Evolutionary conservation across 768 basidiomycete genomes (phyloP), one percentile per base, ranked within the genome.

Genomic region (Sporobolomyces phaffii): DNA sequence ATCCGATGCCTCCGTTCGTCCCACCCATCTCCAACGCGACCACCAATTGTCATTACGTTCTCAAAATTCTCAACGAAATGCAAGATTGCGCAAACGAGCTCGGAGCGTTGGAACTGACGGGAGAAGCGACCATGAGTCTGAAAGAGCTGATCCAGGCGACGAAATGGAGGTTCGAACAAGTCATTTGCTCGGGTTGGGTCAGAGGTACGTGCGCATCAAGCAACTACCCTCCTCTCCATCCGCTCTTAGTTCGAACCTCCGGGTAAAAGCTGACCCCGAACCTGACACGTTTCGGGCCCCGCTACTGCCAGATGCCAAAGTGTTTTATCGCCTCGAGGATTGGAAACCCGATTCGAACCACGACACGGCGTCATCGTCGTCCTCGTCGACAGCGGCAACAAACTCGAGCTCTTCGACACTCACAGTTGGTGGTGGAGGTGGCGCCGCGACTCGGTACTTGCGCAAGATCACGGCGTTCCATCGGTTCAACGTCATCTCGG

Each of bases 121-220:
- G 80, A n/a, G 92, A 94, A 64, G 84, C 81, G 7, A 64, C 59
- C n/a, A 51, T 44, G 28, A 78, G 81, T n/a, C 80, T 96, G 62
- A 88, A 84, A 76, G 84, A 81, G 68, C 78, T 98, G 34, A 76
- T 94, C 70, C 90, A 91, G 69, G 89, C 85, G 64, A 83, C 85
- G 14, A 83, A 87, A 75, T 94, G 94, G 91, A 84, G 86, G 69
- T 92, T 97, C 75, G 85, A 85, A 56, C 90, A 94, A 73, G 81
- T 88, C 24, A 82, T 97, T 26, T 82, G 87, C 49, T 81, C 81
- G 22, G 81, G 83, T 13, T 99, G 96, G 96, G 75, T 89, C 38
- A 82, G 87, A 80, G 94, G 94, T 91, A 67, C n/a, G n/a, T n/a
- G n/a, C n/a, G n/a, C n/a, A n/a, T n/a, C n/a, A n/a, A 49, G 81